Percentiles rank a stretch among this genome's conserved stretches.
Conservation (phyloP, 2,329 filamentous ascomycete genomes). For the Curvularia sp. region DNA sequence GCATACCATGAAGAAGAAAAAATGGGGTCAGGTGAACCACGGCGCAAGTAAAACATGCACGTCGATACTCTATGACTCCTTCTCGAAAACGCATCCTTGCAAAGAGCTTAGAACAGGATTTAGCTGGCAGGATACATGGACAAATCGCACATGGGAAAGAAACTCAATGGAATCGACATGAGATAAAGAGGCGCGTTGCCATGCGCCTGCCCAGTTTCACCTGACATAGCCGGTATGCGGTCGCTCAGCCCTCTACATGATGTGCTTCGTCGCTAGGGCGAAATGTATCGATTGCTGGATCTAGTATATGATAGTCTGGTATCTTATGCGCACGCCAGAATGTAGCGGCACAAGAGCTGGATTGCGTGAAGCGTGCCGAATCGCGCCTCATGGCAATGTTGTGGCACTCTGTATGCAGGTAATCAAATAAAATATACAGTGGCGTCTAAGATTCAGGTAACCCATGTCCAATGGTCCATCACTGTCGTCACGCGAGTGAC, state of each 20-base stretch:
- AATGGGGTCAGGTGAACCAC: slow-evolving; percentile 66
- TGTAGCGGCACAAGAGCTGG: slow-evolving; percentile 7
- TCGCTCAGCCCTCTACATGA: slow-evolving; percentile 1
- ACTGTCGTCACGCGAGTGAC: not conserved
- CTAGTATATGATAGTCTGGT: slow-evolving; percentile 3
- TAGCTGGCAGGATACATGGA: slow-evolving; percentile 44
- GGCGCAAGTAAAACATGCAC: slow-evolving; percentile 75
- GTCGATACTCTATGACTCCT: slow-evolving; percentile 70
- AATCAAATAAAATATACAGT: not conserved
- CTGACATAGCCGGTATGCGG: slow-evolving; percentile 11
- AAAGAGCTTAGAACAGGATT: slow-evolving; percentile 52
- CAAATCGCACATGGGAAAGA: not conserved
- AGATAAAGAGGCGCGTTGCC: not conserved
- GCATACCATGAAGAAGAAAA: slow-evolving; percentile 57
- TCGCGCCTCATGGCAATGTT: slow-evolving; percentile 9
- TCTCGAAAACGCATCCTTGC: slow-evolving; percentile 55
- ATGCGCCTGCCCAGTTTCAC: not conserved
- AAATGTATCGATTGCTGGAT: slow-evolving; percentile 12
- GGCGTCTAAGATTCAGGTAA: too few relatives aligned
- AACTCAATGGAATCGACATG: not conserved
- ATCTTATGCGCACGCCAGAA: slow-evolving; percentile 16
- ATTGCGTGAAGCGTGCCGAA: slow-evolving; percentile 10
- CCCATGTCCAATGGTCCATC: not conserved
- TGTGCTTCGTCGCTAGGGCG: slow-evolving; percentile 11
- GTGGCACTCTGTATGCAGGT: slow-evolving; percentile 18